Base-by-base conservation (phyloP, 2,329 filamentous ascomycete genomes). In the Colletotrichum sp. region DNA sequence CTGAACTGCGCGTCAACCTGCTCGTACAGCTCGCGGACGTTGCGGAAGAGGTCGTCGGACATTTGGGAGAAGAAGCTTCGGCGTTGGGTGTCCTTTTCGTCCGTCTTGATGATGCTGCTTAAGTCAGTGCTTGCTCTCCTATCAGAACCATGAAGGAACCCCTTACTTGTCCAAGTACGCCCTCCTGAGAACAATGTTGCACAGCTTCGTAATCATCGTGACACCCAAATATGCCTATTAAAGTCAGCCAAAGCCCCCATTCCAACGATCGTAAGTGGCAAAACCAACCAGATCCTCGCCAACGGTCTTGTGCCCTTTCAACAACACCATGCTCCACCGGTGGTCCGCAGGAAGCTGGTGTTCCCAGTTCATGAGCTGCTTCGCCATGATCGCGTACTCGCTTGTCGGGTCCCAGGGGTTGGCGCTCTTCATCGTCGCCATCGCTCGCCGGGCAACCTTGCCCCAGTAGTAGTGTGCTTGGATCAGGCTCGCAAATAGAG, bases 381-480 rank as follows among this genome's bases (percentile, higher is more conserved):
- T 81, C 5, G 84, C 85, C 74, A 90, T 85, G 52, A 82, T 82
- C 4, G 85, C 84, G 78, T 88, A 90, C 57, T 90, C 87, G 80
- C 88, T 90, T 6, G 82, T 79, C 4, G 82, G 77, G 12, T 90
- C 87, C 85, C 88, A 88, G 0, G 89, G 89, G 10, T 82, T 80
- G n/a, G 81, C 79, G 68, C 84, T 87, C 30, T 84, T 86, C 58
- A 85, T 85, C 64, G 87, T 85, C 26, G 83, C 85, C 10, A 90
- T 85, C 13, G 88, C 87, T 9, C 89, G 84, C 5, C 89, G 85
- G 4, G 88, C 87, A 15, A 91, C 86, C 15, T 83, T 84, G 6
- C 89, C 90, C 90, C 90, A 92, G 71, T 88, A 86, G 69, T 89
- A 85, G 72, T 91, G 89, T 18, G 87, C 87, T 76, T 92, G 90